phyloP scores from a whole-genome alignment of 306 rosid species.

The Calophaca sinica region DNA sequence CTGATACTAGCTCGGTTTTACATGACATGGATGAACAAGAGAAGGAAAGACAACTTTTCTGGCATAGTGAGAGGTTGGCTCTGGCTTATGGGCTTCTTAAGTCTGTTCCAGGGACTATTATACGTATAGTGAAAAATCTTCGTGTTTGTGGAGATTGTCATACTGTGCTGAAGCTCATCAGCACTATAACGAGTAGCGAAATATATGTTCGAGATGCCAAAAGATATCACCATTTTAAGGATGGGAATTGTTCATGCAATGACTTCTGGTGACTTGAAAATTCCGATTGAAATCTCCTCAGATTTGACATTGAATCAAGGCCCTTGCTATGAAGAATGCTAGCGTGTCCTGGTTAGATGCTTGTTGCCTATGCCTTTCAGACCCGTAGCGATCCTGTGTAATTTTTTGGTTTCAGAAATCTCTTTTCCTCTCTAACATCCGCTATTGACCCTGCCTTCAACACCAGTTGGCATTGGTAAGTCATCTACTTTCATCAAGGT shows the following conservation, averaged over 20 bases:
- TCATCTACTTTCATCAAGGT: neutral
- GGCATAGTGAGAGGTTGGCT: constrained; percentile 92
- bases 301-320: constrained; percentile 9
- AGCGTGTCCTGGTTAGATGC: neutral
- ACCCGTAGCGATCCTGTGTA: neutral
- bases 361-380: neutral
- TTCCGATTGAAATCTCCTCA: constrained; percentile 25
- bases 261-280: constrained; percentile 74
- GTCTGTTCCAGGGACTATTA: constrained; percentile 68
- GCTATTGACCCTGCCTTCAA: no score
- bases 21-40: constrained; percentile 87
- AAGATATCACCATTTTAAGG: constrained; percentile 81
- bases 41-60: constrained; percentile 84
- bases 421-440: no score
- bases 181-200: constrained; percentile 70
- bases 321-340: constrained; percentile 28
- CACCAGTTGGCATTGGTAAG: no score
- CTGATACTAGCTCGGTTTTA: constrained; percentile 79
- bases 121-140: constrained; percentile 84
- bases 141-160: constrained; percentile 93
- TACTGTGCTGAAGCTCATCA: constrained; percentile 75
- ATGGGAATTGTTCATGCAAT: constrained; percentile 81
- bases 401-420: no score
- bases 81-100: constrained; percentile 82
- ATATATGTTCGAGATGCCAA: constrained; percentile 82